phyloP scores from a whole-genome alignment of 2,329 filamentous ascomycete species.

The Ophidiomyces ophidiicola region DNA sequence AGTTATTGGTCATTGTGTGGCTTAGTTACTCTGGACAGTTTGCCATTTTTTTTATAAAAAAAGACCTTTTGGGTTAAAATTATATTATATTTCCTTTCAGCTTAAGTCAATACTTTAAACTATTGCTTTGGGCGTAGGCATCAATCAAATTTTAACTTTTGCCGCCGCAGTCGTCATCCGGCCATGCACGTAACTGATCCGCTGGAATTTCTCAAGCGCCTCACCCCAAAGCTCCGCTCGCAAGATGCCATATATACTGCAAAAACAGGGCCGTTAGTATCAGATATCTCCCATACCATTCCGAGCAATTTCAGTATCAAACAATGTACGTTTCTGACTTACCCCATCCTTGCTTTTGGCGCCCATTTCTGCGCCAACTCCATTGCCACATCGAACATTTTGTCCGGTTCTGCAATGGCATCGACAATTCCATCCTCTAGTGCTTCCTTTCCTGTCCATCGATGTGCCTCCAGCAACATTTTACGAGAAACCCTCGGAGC shows the following conservation, averaged over 20 bases:
- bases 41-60: no score
- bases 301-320: no score
- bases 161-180: constrained; percentile 32
- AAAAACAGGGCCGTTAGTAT: not conserved
- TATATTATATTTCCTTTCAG: no score
- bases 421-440: constrained; percentile 44
- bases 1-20: not conserved
- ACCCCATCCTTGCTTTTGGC: constrained; percentile 26
- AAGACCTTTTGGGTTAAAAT: no score
- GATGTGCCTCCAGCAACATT: constrained; percentile 45
- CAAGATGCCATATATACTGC: constrained; percentile 39
- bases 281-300: not conserved
- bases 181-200: constrained; percentile 44
- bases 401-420: constrained; percentile 37
- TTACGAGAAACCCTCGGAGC: constrained; percentile 41
- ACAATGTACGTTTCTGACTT: no score
- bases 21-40: not conserved
- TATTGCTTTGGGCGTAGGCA: no score
- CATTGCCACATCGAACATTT: constrained; percentile 38
- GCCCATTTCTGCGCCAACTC: constrained; percentile 34
- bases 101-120: no score
- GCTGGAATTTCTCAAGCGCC: constrained; percentile 39
- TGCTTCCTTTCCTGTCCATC: constrained; percentile 43
- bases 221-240: constrained; percentile 44
- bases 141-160: constrained; percentile 38